Percentiles rank a stretch among this genome's conserved stretches.
Evolutionary conservation across 345 rosid genomes (phyloP).

Genomic region (Kandelia obovata): DNA sequence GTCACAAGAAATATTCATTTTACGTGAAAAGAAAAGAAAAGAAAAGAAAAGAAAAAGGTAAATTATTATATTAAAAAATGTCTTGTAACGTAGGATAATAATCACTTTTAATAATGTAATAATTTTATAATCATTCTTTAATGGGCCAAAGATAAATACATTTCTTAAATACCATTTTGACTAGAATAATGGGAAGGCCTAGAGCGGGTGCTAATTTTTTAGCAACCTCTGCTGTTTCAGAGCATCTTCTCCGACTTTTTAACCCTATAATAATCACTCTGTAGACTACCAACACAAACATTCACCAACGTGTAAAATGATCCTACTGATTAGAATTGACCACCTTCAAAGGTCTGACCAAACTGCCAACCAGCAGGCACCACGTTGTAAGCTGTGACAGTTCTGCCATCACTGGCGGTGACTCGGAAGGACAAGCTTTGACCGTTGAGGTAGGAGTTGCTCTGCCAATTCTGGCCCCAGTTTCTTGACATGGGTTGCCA

Average conservation of each 20-base stretch:
- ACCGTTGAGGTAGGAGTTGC: slow-evolving; percentile 44
- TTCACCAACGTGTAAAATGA: too few species aligned
- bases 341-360: slow-evolving; percentile 56
- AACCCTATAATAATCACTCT: neutral
- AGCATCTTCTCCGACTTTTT: neutral
- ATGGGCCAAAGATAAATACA: too few species aligned
- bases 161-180: neutral
- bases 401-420: slow-evolving; percentile 46
- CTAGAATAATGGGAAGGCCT: neutral
- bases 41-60: too few species aligned
- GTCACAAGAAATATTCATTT: too few species aligned
- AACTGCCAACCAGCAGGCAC: slow-evolving; percentile 53
- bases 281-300: neutral
- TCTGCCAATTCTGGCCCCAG: slow-evolving; percentile 73
- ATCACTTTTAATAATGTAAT: too few species aligned
- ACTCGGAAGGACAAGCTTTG: slow-evolving; percentile 52
- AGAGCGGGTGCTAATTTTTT: neutral
- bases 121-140: too few species aligned
- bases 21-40: too few species aligned
- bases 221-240: neutral
- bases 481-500: slow-evolving; percentile 66
- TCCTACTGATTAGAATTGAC: slow-evolving; percentile 33
- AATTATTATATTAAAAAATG: too few species aligned
- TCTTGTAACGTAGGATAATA: too few species aligned
- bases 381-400: slow-evolving; percentile 42